Base-by-base conservation (phyloP, 192 early-diverging fungal species). In the Coemansia sp. region DNA sequence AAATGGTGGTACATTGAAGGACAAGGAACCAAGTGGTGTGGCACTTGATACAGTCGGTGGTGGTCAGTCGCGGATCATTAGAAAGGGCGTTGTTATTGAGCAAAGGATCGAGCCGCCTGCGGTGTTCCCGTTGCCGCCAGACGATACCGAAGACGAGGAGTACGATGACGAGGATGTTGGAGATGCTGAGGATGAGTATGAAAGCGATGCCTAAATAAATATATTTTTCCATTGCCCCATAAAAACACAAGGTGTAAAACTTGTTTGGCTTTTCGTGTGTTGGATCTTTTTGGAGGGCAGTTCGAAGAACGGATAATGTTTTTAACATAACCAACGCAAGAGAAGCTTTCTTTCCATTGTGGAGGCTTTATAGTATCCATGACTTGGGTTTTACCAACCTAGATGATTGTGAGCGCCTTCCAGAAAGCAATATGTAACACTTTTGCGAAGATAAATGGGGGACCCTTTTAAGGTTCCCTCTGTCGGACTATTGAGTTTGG, bases 401-500 rank as follows among this genome's bases (percentile, higher is more conserved):
- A 29, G 23, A 58, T 67, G 65, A 67, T 14, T 59, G 65, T 60
- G 65, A 67, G 65, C 65, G 65, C 65, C 57, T 60, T 60, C 34
- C 50, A 42, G 23, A 33, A 31, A 31, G 40, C 48, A 23, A n/a
- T 28, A 20, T 42, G 37, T 54, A 14, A 19, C 3, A 4, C 33
- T 40, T 59, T 59, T 44, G 65, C 56, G 28, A 23, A 67, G n/a
- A 67, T 2, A 10, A 54, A 67, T 55, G 60, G 0, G 15, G 50
- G 28, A 23, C n/a, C n/a, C n/a, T n/a, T n/a, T n/a, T n/a, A 23
- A 20, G 4, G 11, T 53, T 53, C 31, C 22, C 7, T 42, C 33
- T 45, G n/a, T 57, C 62, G 62, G 50, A 59, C 65, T 67, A 67
- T 66, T 67, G 65, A 67, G 65, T 67, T 67, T 67, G 65, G 65